Conservation (phyloP, 371 early-diverging fungal species). For the Mortierella sp. region DNA sequence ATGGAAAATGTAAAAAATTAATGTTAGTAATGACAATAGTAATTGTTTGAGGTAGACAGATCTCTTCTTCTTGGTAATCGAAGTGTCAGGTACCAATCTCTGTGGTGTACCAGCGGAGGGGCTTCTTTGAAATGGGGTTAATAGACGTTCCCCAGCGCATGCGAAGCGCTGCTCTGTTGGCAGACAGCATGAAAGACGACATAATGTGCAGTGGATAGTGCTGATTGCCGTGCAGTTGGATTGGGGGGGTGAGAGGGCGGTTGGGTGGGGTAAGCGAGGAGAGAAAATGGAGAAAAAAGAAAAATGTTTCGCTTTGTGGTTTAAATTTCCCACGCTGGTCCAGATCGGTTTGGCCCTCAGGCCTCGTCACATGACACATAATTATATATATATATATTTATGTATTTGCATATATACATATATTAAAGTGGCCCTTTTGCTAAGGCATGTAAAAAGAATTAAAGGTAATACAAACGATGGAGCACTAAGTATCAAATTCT, state of each 20-base stretch:
- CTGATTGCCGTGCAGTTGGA: constrained; percentile 12
- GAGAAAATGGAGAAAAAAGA: constrained; percentile 1
- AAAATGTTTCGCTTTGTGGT: constrained; percentile 1
- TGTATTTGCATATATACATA: neutral
- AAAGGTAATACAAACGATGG: neutral
- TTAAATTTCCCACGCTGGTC: constrained; percentile 32
- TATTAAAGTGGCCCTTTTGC: neutral
- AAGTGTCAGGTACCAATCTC: constrained; percentile 44
- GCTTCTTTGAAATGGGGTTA: constrained; percentile 47
- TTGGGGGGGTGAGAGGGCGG: constrained; percentile 1
- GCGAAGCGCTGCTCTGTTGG: constrained; percentile 54
- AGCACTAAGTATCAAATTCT: neutral
- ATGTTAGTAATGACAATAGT: neutral
- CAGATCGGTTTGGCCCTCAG: neutral
- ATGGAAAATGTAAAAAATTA: neutral
- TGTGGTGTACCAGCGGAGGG: constrained; percentile 55
- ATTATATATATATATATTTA: neutral
- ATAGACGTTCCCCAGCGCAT: constrained; percentile 55
- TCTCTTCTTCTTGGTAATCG: neutral
- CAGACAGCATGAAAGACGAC: constrained; percentile 54
- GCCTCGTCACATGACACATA: neutral
- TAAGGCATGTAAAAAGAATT: too few species aligned
- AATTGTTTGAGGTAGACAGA: neutral
- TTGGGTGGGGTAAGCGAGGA: constrained; percentile 5
- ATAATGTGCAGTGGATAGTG: constrained; percentile 17